Conservation (phyloP, 345 rosid genomes). For the Salix caprea region DNA sequence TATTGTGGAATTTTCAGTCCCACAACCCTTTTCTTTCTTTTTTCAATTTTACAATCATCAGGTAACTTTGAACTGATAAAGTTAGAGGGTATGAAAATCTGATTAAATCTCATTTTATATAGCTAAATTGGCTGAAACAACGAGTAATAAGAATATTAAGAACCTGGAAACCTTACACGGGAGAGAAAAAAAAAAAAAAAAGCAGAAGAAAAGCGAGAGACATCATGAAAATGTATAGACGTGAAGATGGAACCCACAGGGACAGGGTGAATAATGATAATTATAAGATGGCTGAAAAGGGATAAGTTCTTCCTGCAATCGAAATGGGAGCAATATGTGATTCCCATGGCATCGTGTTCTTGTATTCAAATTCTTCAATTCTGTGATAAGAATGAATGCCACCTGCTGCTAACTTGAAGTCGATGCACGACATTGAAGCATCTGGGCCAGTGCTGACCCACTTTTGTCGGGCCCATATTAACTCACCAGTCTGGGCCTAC, state of each 20-base stretch:
- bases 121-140: too few species aligned
- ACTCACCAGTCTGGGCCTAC: not conserved
- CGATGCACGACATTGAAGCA: not conserved
- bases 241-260: not conserved
- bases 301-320: conserved; percentile 27
- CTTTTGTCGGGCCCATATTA: not conserved
- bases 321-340: conserved; percentile 28
- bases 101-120: too few species aligned
- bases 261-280: not conserved
- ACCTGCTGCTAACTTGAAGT: not conserved
- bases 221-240: not conserved
- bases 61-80: too few species aligned
- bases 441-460: not conserved
- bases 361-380: conserved; percentile 8
- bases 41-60: not conserved
- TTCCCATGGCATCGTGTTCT: conserved; percentile 31
- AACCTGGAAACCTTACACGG: too few species aligned
- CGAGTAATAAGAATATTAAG: too few species aligned
- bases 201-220: not conserved
- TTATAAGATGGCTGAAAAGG: conserved; percentile 2
- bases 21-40: not conserved
- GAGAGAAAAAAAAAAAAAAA: not conserved
- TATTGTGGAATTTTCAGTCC: not conserved
- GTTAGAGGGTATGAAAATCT: too few species aligned
- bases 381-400: conserved; percentile 22